Percentiles rank a stretch among this genome's conserved stretches.
Conservation (phyloP, 1,139 yeast species). For the Yamadazyma friedrichii region DNA sequence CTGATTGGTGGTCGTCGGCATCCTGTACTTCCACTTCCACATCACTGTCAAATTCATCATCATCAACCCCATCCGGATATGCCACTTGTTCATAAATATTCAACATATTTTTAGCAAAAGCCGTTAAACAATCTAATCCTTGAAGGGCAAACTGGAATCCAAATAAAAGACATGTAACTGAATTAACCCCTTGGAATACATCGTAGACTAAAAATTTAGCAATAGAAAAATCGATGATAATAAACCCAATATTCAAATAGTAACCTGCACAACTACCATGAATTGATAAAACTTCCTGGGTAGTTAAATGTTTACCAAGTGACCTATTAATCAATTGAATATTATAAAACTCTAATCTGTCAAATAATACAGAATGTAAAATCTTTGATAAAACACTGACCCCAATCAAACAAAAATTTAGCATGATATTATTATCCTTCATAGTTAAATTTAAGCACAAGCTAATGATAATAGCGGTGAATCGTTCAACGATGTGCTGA, state of each 20-base stretch:
- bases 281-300: conserved; percentile 25
- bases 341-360: conserved; percentile 57
- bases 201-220: conserved; percentile 60
- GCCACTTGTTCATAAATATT: conserved; percentile 56
- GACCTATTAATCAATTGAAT: conserved; percentile 31
- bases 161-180: conserved; percentile 55
- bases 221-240: conserved; percentile 49
- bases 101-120: conserved; percentile 48
- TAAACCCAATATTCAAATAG: conserved; percentile 39
- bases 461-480: conserved; percentile 58
- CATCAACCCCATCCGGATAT: conserved; percentile 18
- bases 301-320: conserved; percentile 27
- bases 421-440: conserved; percentile 45
- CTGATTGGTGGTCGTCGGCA: not conserved
- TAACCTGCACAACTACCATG: conserved; percentile 21
- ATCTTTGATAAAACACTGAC: conserved; percentile 57
- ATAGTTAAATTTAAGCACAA: conserved; percentile 63
- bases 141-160: conserved; percentile 77
- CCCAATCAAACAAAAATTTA: conserved; percentile 43
- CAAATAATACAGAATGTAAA: conserved; percentile 71
- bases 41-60: conserved; percentile 9
- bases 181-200: conserved; percentile 51
- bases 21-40: conserved; percentile 8
- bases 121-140: conserved; percentile 53
- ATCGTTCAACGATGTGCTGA: conserved; percentile 72